Base-by-base conservation (phyloP, 345 rosid species). In the Boechera stricta region DNA sequence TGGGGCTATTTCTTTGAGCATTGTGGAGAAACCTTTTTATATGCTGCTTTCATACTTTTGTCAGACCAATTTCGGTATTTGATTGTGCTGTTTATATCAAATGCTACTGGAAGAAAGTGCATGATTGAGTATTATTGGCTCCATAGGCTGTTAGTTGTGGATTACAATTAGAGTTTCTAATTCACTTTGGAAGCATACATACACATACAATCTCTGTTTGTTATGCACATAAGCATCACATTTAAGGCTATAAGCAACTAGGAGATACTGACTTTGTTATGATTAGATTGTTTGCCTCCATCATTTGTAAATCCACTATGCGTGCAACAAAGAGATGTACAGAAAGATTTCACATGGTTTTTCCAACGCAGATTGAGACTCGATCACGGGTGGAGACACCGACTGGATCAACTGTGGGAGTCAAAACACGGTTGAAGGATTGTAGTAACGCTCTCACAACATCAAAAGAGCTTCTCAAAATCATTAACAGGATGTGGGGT, bases 361-460 rank as follows among this genome's bases (percentile, higher is more conserved):
- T 45, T 31, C 1, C 61, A 38, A 47, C 85, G 85, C 87, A 95
- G 99, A 80, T 86, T 66, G 99, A 95, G 83, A 87, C 87, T 74
- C 86, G 91, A 81, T 91, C 99, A 53, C 88, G 86, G 70, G 91
- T 72, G 53, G 96, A 86, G 77, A 91, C 98, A 71, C 92, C 98
- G n/a, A 71, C 70, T 79, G 97, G 96, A 62, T 87, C 97, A 32
- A 82, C 84, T 52, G 79, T 81, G 53, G 97, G 90, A 64, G 69
- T 76, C 42, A 95, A 87, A 80, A 82, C 86, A 71, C 91, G 91
- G 33, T 83, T 92, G 85, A 95, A 90, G 81, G 98, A 92, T 62
- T 89, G 86, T 42, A 92, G 96, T 80, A 91, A 85, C 85, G 99
- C 98, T 61, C 85, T 95, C 82, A 92, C 90, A 42, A 95, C 99